These are phyloP conservation scores for Xylaria sp. DNA, from an alignment of 2,329 filamentous ascomycete genomes.

Conservation along the genomic window DNA sequence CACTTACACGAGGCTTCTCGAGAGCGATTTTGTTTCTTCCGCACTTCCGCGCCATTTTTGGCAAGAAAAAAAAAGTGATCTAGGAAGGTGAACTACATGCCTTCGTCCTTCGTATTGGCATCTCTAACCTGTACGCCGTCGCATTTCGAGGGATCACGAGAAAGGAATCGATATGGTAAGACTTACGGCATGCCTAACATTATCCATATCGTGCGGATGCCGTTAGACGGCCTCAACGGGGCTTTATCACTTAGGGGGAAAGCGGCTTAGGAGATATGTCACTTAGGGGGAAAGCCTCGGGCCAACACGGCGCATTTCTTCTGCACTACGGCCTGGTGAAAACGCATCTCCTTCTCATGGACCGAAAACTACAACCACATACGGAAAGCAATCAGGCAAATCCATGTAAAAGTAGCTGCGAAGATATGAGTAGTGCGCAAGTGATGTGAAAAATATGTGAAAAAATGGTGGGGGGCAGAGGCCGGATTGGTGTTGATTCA, in stretches of 20 bases:
- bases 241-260: conserved; percentile 18
- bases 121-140: too few species aligned
- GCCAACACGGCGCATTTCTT: conserved; percentile 13
- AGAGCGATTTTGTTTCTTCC: neutral
- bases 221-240: neutral
- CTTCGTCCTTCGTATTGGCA: too few species aligned
- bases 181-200: neutral
- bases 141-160: neutral
- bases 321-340: conserved; percentile 1
- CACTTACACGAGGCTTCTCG: neutral
- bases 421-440: neutral
- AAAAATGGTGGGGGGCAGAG: neutral
- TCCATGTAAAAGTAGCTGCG: neutral
- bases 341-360: neutral
- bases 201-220: neutral
- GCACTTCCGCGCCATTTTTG: neutral
- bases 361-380: too few species aligned
- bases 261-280: conserved; percentile 17
- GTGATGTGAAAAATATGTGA: neutral
- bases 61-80: neutral
- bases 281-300: conserved; percentile 23
- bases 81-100: neutral
- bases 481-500: neutral
- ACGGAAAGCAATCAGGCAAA: neutral
- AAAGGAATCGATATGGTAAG: neutral